Percentiles rank a stretch among this genome's conserved stretches.
These are phyloP conservation scores for Starmera caribaea DNA, from an alignment of 805 yeast species.

Conservation along the genomic window DNA sequence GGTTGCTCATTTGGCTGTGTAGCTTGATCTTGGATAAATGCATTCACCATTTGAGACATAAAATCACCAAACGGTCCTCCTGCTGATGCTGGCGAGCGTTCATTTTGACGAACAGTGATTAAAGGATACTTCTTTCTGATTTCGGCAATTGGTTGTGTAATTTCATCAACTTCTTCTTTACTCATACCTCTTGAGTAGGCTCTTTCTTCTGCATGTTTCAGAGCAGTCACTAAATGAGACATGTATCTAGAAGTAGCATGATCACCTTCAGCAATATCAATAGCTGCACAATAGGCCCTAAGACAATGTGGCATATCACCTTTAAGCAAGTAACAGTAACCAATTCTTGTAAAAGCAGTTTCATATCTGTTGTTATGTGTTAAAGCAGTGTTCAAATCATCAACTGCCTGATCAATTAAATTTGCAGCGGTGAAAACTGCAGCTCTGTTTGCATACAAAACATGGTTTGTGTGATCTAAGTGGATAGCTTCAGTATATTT, in stretches of 20 bases:
- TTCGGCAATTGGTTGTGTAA: not conserved
- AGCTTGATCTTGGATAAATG: not conserved
- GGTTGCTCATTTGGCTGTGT: not conserved
- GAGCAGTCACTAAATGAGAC: conserved; percentile 7
- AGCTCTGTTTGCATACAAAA: conserved; percentile 30
- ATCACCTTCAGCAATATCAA: conserved; percentile 12
- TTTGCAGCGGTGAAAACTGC: conserved; percentile 28
- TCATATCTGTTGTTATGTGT: conserved; percentile 24
- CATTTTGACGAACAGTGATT: not conserved
- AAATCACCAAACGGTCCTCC: not conserved
- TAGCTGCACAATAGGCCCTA: conserved; percentile 26
- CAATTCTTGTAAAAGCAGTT: conserved; percentile 31
- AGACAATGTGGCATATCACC: conserved; percentile 28
- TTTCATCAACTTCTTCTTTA: not conserved
- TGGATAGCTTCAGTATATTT: conserved; percentile 27
- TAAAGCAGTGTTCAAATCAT: conserved; percentile 24
- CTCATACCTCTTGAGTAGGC: conserved; percentile 1
- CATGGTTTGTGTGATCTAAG: conserved; percentile 22
- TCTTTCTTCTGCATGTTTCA: conserved; percentile 10
- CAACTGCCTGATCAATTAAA: conserved; percentile 24
- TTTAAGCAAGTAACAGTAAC: conserved; percentile 23
- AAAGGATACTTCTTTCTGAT: not conserved
- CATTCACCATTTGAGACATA: not conserved
- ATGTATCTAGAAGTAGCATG: conserved; percentile 7
- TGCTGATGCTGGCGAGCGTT: not conserved